Evolutionary conservation across 192 early-diverging fungal genomes (phyloP).

Genomic region (Coemansia sp.): DNA sequence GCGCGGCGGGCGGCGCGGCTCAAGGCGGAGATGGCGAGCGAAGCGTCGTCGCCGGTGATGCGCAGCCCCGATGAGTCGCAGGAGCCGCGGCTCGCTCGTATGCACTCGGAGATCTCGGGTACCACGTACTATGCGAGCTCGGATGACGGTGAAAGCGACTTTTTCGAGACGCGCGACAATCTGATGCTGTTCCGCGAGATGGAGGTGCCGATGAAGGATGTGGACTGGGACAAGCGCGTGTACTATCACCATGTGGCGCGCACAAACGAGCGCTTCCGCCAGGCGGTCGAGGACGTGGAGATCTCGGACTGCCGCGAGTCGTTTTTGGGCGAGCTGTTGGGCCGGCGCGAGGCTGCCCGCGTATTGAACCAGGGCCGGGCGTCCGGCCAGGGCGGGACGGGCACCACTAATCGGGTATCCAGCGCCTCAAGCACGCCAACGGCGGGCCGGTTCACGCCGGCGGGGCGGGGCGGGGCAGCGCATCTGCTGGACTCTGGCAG

Average conservation of each 20-base stretch:
- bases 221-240: conserved; percentile 51
- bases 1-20: conserved; percentile 28
- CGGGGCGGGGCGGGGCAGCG: too few species aligned
- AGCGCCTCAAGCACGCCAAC: too few species aligned
- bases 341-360: conserved; percentile 7
- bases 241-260: conserved; percentile 40
- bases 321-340: conserved; percentile 27
- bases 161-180: conserved; percentile 27
- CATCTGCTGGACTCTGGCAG: too few species aligned
- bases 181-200: conserved; percentile 41
- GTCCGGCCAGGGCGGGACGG: too few species aligned
- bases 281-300: conserved; percentile 12
- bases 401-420: too few species aligned
- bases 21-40: conserved; percentile 14
- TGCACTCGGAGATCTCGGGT: conserved; percentile 12
- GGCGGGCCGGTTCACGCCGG: too few species aligned
- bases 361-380: too few species aligned
- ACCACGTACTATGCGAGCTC: conserved; percentile 6
- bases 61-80: too few species aligned
- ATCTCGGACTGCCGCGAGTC: conserved; percentile 31
- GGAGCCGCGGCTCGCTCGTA: background rate
- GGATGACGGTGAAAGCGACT: conserved; percentile 8
- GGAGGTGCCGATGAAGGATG: conserved; percentile 26
- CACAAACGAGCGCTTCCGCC: conserved; percentile 13
- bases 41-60: too few species aligned